Evolutionary conservation across 2,329 filamentous ascomycete genomes (phyloP).

Genomic region (Boeremia lycopersici): DNA sequence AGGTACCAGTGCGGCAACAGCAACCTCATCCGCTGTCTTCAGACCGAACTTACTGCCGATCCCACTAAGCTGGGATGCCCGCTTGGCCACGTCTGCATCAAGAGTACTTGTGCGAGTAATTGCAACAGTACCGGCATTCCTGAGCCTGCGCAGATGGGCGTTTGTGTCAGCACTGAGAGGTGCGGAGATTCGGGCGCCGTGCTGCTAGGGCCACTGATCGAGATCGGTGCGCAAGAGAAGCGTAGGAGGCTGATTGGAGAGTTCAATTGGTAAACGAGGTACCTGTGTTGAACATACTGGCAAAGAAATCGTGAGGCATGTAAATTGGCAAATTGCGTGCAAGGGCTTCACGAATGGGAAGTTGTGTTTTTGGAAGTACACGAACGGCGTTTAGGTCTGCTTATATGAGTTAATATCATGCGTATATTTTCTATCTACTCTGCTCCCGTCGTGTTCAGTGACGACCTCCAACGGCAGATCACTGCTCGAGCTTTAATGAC

Average conservation of each 20-base stretch:
- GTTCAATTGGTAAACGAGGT: neutral
- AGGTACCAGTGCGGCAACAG: slow-evolving; percentile 20
- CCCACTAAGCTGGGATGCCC: slow-evolving; percentile 16
- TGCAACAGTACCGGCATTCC: slow-evolving; percentile 16
- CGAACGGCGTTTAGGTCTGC: neutral
- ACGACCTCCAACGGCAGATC: neutral
- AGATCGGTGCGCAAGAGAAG: slow-evolving; percentile 21
- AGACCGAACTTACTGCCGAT: slow-evolving; percentile 6
- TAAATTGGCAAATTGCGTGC: neutral
- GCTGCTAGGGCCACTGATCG: slow-evolving; percentile 21
- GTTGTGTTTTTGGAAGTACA: neutral
- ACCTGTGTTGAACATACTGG: neutral
- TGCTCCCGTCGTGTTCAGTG: neutral
- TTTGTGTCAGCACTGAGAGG: slow-evolving; percentile 28
- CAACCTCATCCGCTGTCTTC: neutral
- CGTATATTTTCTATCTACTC: neutral
- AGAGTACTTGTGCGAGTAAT: slow-evolving; percentile 21
- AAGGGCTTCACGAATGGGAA: neutral
- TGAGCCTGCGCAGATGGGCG: slow-evolving; percentile 9
- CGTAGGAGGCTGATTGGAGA: slow-evolving; percentile 5
- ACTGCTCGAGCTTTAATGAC: neutral
- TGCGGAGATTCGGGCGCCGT: slow-evolving; percentile 24
- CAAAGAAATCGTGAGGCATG: neutral
- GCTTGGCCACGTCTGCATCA: slow-evolving; percentile 26
- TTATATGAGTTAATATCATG: slow-evolving; percentile 1